Conservation (phyloP, 176 grass and related monocot species). For the Pontederia paniculata region DNA sequence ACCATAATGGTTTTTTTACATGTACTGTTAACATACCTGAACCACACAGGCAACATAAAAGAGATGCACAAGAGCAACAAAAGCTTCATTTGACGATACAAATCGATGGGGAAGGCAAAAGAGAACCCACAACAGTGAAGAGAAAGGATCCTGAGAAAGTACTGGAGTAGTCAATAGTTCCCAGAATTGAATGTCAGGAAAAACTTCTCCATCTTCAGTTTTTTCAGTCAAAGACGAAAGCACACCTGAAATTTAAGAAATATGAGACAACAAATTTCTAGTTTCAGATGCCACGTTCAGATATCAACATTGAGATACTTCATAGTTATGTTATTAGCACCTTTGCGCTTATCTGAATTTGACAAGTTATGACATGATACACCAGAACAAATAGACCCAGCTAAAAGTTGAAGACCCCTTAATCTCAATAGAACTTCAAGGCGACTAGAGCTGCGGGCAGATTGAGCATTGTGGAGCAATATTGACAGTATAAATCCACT, state of each 20-base stretch:
- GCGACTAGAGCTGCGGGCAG: slow-evolving; percentile 43
- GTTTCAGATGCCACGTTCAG: slow-evolving; percentile 30
- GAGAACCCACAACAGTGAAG: slow-evolving; percentile 68
- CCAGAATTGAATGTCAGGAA: slow-evolving; percentile 91
- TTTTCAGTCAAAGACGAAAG: slow-evolving; percentile 46
- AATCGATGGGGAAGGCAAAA: slow-evolving; percentile 72
- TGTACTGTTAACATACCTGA: slow-evolving; percentile 53
- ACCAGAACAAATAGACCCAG: slow-evolving; percentile 75
- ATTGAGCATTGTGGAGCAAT: slow-evolving; percentile 62
- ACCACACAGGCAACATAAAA: slow-evolving; percentile 79
- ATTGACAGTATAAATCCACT: slow-evolving; percentile 84
- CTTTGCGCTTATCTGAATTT: slow-evolving; percentile 55
- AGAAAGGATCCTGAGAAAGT: slow-evolving; percentile 88
- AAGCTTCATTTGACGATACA: slow-evolving; percentile 54
- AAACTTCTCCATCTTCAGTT: slow-evolving; percentile 37
- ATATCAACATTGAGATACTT: neutral
- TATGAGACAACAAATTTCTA: neutral
- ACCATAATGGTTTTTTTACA: neutral
- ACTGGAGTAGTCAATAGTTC: slow-evolving; percentile 75
- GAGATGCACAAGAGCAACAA: slow-evolving; percentile 66
- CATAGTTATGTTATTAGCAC: slow-evolving; percentile 13
- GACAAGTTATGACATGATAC: slow-evolving; percentile 46
- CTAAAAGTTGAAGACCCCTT: slow-evolving; percentile 68
- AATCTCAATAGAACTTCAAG: slow-evolving; percentile 88
- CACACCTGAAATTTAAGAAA: slow-evolving; percentile 40